phyloP scores from a whole-genome alignment of 2,329 filamentous ascomycete species.

The Oidium heveae region DNA sequence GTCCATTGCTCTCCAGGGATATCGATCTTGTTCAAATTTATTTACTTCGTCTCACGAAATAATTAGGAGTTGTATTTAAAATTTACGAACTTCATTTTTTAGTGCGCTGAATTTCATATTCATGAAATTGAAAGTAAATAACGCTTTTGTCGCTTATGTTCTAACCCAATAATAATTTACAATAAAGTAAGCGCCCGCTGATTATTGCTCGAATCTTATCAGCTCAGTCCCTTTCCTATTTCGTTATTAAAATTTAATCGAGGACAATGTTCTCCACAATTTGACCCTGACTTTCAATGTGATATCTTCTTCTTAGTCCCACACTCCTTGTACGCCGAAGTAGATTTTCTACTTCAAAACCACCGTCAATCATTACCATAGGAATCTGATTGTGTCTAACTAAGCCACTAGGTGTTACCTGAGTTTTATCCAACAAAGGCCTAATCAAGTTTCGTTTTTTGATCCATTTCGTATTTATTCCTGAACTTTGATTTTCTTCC shows the following conservation, averaged over 20 bases:
- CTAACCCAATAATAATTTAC: no score
- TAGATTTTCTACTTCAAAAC: constrained; percentile 35
- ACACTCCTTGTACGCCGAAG: constrained; percentile 39
- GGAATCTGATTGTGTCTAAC: constrained; percentile 36
- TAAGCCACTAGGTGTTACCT: constrained; percentile 20
- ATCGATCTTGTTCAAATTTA: no score
- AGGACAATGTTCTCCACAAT: constrained; percentile 59
- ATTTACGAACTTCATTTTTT: no score
- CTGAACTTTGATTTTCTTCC: neutral
- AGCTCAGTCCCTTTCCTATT: no score
- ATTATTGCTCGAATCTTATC: no score
- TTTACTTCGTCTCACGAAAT: no score
- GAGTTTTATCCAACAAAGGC: constrained; percentile 52
- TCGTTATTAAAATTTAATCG: neutral
- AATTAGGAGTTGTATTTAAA: no score
- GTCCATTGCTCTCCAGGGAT: no score
- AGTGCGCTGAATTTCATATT: no score
- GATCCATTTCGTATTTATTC: neutral
- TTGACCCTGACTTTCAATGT: constrained; percentile 57
- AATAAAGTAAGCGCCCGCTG: no score
- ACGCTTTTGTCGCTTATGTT: no score
- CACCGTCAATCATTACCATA: constrained; percentile 62
- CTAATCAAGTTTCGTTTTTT: constrained; percentile 15
- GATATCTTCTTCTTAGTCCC: constrained; percentile 54
- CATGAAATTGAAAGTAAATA: no score